phyloP scores from a whole-genome alignment of 2,329 filamentous ascomycete genomes.

The Phyllosticta citrichinensis region DNA sequence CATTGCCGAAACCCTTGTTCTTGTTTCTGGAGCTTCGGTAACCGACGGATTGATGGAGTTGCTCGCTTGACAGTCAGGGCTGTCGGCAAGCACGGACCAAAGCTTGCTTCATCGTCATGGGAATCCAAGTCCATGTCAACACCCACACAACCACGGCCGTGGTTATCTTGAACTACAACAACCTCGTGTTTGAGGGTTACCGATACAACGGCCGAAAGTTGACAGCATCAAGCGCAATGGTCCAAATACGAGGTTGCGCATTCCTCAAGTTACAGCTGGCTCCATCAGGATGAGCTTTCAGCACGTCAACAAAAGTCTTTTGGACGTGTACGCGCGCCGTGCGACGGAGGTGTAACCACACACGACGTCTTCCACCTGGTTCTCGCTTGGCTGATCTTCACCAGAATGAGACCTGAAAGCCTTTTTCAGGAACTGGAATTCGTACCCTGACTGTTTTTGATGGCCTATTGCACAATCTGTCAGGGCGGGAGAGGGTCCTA shows the following conservation, averaged over 20 bases:
- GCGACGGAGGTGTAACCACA: neutral
- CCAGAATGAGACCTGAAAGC: neutral
- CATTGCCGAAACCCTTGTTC: neutral
- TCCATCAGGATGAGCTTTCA: neutral
- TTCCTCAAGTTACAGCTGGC: neutral
- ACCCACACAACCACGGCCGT: neutral
- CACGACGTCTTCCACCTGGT: neutral
- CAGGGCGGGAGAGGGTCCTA: neutral
- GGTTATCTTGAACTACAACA: neutral
- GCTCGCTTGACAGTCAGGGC: neutral
- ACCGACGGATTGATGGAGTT: neutral
- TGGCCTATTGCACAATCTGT: neutral
- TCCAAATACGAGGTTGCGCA: neutral
- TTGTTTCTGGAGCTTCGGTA: neutral
- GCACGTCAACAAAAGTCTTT: neutral
- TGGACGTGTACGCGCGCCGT: neutral
- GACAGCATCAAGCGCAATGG: neutral
- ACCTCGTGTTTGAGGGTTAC: neutral
- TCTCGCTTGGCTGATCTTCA: neutral
- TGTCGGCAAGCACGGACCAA: neutral
- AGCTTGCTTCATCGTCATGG: neutral
- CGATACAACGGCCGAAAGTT: neutral
- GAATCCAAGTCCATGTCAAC: neutral
- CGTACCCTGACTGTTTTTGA: neutral
- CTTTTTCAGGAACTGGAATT: neutral